Percentiles rank a stretch among this genome's conserved stretches.
phyloP scores from a whole-genome alignment of 768 basidiomycete species.

The Mycena capillaripes region DNA sequence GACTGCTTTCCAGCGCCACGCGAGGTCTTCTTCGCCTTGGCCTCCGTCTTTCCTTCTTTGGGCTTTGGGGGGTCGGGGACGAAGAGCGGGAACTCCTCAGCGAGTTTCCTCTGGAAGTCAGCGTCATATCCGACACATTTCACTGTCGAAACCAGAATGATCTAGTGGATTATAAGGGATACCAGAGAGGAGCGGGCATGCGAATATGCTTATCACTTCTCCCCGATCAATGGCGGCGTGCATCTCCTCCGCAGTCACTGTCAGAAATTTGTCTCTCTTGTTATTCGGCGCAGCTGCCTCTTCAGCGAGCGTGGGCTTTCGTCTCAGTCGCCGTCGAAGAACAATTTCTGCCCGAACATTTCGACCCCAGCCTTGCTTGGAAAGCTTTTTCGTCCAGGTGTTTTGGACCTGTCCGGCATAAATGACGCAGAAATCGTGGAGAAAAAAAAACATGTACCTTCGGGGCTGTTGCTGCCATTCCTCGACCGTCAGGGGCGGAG shows the following conservation, averaged over 20 bases:
- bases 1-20: background rate
- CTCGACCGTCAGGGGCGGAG: slow-evolving; percentile 37
- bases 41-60: background rate
- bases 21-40: background rate
- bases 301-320: slow-evolving; percentile 11
- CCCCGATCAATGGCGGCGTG: slow-evolving; percentile 12
- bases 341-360: background rate
- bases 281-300: background rate
- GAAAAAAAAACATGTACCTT: background rate
- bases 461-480: slow-evolving; percentile 43
- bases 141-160: slow-evolving; percentile 5
- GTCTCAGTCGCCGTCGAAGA: slow-evolving; percentile 8
- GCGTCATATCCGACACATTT: slow-evolving; percentile 14
- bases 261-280: background rate
- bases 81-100: slow-evolving; percentile 15
- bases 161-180: background rate
- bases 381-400: slow-evolving; percentile 4
- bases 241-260: slow-evolving; percentile 24
- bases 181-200: too few relatives aligned
- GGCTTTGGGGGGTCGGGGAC: slow-evolving; percentile 5
- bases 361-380: slow-evolving; percentile 8
- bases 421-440: background rate
- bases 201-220: slow-evolving; percentile 4
- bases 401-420: slow-evolving; percentile 1
- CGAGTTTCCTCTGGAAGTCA: slow-evolving; percentile 11